Base-by-base conservation (phyloP, 805 yeast species). In the Pichia exigua region DNA sequence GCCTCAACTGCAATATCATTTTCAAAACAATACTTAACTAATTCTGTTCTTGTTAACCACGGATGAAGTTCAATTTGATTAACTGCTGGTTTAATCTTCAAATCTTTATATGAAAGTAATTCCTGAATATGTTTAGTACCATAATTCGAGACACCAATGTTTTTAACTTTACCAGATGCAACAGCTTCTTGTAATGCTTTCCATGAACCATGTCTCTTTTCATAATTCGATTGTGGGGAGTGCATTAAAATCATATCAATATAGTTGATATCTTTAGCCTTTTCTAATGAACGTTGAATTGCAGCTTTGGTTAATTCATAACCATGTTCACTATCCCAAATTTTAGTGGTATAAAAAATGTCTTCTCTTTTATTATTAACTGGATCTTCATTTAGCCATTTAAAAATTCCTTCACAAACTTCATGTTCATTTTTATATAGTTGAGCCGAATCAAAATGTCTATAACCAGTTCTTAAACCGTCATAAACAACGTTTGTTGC, bases 381-480 rank as follows among this genome's bases (percentile, higher is more conserved):
- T 11, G 65, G 64, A 45, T 57, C 56, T 20, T 58, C 61, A 9
- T 53, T 46, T 8, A 65, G 22, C 67, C 67, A 85, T 46, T 68
- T 61, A 8, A 70, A 64, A 45, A 85, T 77, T 1, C 83, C 92
- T 45, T 74, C 71, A 27, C 80, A 81, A 4, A 79, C 78, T 56
- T 81, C 85, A 18, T 57, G 55, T 61, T 85, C 87, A 67, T 86
- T 87, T 12, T 70, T 68, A 67, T 87, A 87, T 17, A 65, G 65
- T 10, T 73, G 79, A 5, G 95, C 95, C n/a, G 83, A 71, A 63
- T 87, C 94, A 53, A 86, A 69, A 59, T 82, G 92, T 58, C 92
- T 76, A 64, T 84, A 87, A 0, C 95, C 95, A 15, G 64, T 69
- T 32, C 72, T 66, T 53, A 87, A 72, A 1, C 91, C 94, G 30